A percentile compares a stretch with the other conserved stretches of the same genome.
phyloP scores from a whole-genome alignment of 345 rosid genomes.

The Viola odorata region DNA sequence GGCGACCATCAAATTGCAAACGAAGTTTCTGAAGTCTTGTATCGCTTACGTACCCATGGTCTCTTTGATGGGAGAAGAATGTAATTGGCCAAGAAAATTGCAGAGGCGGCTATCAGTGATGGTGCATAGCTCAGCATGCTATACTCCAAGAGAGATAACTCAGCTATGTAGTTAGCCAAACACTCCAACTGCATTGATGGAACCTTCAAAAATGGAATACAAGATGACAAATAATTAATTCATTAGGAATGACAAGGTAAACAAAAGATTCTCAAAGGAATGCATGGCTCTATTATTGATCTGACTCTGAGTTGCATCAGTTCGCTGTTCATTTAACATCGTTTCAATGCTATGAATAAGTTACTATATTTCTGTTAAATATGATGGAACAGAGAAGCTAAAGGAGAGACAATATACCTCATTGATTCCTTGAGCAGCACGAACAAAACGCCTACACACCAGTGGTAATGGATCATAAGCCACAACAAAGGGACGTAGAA shows the following conservation, averaged over 20 bases:
- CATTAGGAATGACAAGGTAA: no score
- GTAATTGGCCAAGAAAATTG: slow-evolving; percentile 75
- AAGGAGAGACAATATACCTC: slow-evolving; percentile 47
- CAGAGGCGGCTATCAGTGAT: slow-evolving; percentile 80
- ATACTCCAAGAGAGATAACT: slow-evolving; percentile 77
- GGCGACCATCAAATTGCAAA: background rate
- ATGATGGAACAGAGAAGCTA: background rate
- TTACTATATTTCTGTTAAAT: no score
- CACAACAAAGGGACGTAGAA: slow-evolving; percentile 2
- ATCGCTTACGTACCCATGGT: slow-evolving; percentile 63
- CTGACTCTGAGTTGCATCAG: no score
- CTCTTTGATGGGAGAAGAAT: slow-evolving; percentile 61
- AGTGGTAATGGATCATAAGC: slow-evolving; percentile 16
- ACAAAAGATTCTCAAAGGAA: no score
- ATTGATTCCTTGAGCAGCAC: slow-evolving; percentile 69
- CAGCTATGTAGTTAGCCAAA: slow-evolving; percentile 70
- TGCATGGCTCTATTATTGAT: no score
- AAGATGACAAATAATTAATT: background rate
- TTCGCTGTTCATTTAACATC: no score
- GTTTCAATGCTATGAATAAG: background rate
- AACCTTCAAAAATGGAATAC: slow-evolving; percentile 26
- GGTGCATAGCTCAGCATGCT: slow-evolving; percentile 68
- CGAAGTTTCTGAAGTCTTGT: no score
- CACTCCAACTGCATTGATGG: slow-evolving; percentile 71
- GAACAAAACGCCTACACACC: slow-evolving; percentile 66